These are phyloP conservation scores for Tetratostichococcus sp. DNA, from an alignment of 139 green algal genomes.

Conservation along the genomic window DNA sequence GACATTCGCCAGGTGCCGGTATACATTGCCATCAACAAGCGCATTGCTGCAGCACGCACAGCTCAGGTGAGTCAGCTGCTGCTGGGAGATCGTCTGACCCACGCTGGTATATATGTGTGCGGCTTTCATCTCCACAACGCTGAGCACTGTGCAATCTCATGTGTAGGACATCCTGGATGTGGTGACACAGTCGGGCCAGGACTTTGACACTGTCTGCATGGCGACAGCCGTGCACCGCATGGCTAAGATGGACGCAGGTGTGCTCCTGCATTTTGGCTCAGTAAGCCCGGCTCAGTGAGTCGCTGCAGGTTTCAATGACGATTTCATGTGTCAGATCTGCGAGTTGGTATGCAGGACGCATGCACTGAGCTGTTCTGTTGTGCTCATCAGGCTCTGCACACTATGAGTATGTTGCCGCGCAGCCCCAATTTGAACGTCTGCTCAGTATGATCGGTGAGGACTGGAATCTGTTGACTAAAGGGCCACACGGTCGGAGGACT, in stretches of 20 bases:
- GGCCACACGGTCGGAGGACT: too few relatives aligned
- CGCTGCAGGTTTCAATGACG: too few relatives aligned
- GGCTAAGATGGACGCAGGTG: slow-evolving; percentile 20
- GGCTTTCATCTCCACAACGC: neutral
- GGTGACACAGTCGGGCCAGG: slow-evolving; percentile 8
- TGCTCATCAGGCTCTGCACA: slow-evolving; percentile 6
- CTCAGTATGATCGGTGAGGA: slow-evolving; percentile 10
- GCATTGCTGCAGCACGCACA: slow-evolving; percentile 26
- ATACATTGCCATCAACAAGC: slow-evolving; percentile 40
- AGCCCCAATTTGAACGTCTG: slow-evolving; percentile 29
- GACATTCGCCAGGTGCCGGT: neutral
- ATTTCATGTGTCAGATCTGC: too few relatives aligned
- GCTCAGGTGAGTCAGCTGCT: slow-evolving; percentile 2
- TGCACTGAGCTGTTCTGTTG: too few relatives aligned
- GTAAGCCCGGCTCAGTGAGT: too few relatives aligned
- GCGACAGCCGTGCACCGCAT: slow-evolving; percentile 47
- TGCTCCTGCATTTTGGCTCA: too few relatives aligned
- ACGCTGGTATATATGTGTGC: too few relatives aligned
- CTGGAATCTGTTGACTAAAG: too few relatives aligned
- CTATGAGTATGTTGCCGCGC: slow-evolving; percentile 22
- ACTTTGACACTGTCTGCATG: slow-evolving; percentile 47
- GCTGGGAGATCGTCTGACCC: too few relatives aligned
- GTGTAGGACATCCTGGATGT: slow-evolving; percentile 24
- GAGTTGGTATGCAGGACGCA: too few relatives aligned
- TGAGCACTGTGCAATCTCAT: too few relatives aligned